These are phyloP conservation scores for Phialophora expanda DNA, from an alignment of 2,329 filamentous ascomycete genomes.

Conservation along the genomic window DNA sequence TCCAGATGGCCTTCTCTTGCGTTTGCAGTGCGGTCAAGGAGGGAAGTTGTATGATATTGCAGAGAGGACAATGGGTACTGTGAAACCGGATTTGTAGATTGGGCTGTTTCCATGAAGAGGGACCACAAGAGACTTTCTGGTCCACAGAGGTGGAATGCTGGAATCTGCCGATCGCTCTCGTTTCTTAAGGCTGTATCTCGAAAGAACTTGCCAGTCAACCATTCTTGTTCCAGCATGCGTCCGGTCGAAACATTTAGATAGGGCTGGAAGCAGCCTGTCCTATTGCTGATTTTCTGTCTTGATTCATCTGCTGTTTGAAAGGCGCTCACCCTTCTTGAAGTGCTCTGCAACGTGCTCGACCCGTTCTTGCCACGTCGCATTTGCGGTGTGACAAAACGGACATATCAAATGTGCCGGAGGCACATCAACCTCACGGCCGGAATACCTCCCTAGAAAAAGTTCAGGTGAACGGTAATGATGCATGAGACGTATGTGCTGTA, in stretches of 20 bases:
- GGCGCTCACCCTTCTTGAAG: neutral
- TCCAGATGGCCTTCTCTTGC: neutral
- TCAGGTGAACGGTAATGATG: neutral
- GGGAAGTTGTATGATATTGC: neutral
- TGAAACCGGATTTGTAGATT: neutral
- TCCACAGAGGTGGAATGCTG: neutral
- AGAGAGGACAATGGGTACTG: neutral
- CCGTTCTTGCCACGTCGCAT: neutral
- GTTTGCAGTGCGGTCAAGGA: neutral
- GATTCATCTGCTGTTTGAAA: neutral
- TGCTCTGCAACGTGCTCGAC: conserved; percentile 5
- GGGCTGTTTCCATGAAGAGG: neutral
- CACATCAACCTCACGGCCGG: neutral
- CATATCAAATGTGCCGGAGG: neutral
- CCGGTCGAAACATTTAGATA: neutral
- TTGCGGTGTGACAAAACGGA: neutral
- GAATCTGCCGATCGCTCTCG: neutral
- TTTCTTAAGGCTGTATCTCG: neutral
- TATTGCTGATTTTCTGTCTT: neutral
- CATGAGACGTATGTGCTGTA: neutral
- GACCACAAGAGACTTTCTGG: neutral
- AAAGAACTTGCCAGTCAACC: neutral
- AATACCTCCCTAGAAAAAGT: neutral
- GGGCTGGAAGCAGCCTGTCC: neutral
- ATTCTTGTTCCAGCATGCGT: neutral